These are phyloP conservation scores for Argentina anserina DNA, from an alignment of 306 rosid species.

Conservation along the genomic window DNA sequence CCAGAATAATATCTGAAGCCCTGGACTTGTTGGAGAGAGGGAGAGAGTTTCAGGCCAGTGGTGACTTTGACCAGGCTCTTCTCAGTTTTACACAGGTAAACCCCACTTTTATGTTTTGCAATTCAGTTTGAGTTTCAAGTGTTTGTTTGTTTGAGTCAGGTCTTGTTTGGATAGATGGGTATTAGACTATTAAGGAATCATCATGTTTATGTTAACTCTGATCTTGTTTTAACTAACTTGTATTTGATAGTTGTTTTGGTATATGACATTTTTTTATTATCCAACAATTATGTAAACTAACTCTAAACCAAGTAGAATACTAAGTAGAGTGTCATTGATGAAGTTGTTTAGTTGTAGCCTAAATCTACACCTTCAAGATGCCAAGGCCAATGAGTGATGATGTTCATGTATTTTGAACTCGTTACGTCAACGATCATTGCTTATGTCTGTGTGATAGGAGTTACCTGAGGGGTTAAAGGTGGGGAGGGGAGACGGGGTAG, in stretches of 20 bases:
- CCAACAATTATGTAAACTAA: no score
- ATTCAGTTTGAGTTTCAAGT: neutral
- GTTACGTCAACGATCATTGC: neutral
- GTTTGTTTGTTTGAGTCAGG: neutral
- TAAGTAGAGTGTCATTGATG: no score
- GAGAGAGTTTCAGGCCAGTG: conserved; percentile 61
- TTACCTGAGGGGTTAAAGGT: no score
- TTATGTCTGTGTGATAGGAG: neutral
- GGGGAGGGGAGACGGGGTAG: no score
- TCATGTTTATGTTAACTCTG: no score
- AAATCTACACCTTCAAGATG: neutral
- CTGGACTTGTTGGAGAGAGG: conserved; percentile 71
- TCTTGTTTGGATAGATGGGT: neutral
- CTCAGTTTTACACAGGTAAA: conserved; percentile 57
- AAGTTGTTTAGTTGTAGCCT: no score
- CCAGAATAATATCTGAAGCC: conserved; percentile 54
- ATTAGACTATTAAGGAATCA: no score
- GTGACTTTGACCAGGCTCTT: conserved; percentile 67
- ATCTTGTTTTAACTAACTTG: no score
- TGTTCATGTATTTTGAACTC: neutral
- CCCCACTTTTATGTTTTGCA: neutral
- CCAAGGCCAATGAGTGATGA: no score
- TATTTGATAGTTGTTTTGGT: no score
- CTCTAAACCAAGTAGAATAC: no score
- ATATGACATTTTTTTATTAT: no score